Base-by-base conservation (phyloP, 163 green algal genomes). In the Chlorella variabilis region DNA sequence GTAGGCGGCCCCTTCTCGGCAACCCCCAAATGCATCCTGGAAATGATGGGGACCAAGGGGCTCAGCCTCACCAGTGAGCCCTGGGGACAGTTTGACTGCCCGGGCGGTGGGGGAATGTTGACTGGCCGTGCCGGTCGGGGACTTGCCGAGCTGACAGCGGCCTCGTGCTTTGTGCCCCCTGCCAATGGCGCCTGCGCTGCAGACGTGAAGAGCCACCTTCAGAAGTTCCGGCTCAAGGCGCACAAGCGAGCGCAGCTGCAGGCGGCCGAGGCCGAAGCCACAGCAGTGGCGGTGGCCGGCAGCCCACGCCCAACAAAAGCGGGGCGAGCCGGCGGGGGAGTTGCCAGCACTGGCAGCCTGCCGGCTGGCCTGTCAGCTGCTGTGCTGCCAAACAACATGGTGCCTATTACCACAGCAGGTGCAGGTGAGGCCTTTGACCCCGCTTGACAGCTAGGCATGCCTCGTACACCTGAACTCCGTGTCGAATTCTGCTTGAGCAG, bases 11-110 rank as follows among this genome's bases (percentile, higher is more conserved):
- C 70, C 20, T 77, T 59, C 29, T 25, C 31, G 3, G 45, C 70
- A 54, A 77, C 70, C 48, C 70, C 70, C 21, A 77, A 65, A 15
- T 31, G 48, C 48, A 77, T 77, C 33, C 48, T 77, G 33, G 70
- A 77, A 2, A 6, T 18, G 17, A 77, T 77, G 70, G 23, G 13
- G 8, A 8, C 13, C 33, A 27, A 41, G 0, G 48, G 33, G 0
- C 70, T 77, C 13, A 77, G 17, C 31, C 70, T 77, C 31, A 77
- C 48, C 31, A 77, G 58, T 56, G 66, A 59, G 66, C 15, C n/a
- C n/a, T n/a, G n/a, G n/a, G n/a, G n/a, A n/a, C n/a, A n/a, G n/a
- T n/a, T n/a, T n/a, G 63, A 34, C 31, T 51, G 63, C 11, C 61
- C 15, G n/a, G 13, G 34, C 49, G 63, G 2, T 33, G 34, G 3